A percentile compares a stretch with the other conserved stretches of the same genome.
phyloP scores from a whole-genome alignment of 2,329 filamentous ascomycete genomes.

The Tympanopsis confertula region DNA sequence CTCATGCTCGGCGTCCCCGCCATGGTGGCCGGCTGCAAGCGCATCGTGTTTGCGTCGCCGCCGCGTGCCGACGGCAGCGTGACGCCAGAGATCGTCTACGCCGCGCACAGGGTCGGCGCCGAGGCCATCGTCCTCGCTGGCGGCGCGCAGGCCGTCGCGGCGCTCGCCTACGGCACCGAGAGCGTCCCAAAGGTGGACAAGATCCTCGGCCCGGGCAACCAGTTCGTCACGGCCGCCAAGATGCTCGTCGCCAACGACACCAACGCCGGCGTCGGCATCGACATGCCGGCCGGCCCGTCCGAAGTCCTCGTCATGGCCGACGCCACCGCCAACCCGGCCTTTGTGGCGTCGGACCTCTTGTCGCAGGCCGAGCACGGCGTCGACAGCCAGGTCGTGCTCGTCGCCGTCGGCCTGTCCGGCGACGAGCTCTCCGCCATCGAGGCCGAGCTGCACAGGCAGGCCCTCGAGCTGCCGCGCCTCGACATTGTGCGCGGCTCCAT shows the following conservation, averaged over 20 bases:
- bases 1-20: conserved; percentile 97
- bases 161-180: conserved; percentile 94
- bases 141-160: conserved; percentile 87
- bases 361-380: conserved; percentile 95
- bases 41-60: conserved; percentile 85
- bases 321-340: conserved; percentile 75
- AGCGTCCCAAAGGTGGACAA: conserved; percentile 95
- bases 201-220: conserved; percentile 93
- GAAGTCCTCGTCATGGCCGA: conserved; percentile 93
- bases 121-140: conserved; percentile 93
- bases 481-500: conserved; percentile 88
- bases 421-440: conserved; percentile 71
- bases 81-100: conserved; percentile 94
- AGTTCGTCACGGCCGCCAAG: conserved; percentile 96
- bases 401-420: conserved; percentile 71
- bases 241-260: conserved; percentile 98
- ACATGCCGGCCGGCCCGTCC: conserved; percentile 95
- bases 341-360: conserved; percentile 87
- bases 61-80: conserved; percentile 80
- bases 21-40: conserved; percentile 92
- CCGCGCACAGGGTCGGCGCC: conserved; percentile 90
- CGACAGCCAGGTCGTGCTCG: conserved; percentile 87
- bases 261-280: conserved; percentile 85
- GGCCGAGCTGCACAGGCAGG: conserved; percentile 79
- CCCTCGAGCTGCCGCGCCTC: conserved; percentile 74